Conservation (phyloP, 306 rosid species). For the Myrica gale region DNA sequence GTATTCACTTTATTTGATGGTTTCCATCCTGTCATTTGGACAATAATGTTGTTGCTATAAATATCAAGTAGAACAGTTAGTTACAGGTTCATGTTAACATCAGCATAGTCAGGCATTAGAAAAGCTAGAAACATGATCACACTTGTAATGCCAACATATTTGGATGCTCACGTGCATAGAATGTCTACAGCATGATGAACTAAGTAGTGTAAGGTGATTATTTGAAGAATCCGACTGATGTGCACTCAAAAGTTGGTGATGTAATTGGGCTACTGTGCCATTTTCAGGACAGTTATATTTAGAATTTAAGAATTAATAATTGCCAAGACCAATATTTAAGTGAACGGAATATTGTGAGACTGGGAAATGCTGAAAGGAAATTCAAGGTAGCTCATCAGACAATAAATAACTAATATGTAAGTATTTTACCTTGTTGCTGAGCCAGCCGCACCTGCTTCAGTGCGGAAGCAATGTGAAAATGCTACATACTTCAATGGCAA, state of each 20-base stretch:
- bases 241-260: conserved; percentile 1
- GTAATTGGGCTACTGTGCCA: neutral
- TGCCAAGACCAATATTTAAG: neutral
- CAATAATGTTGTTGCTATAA: too few species aligned
- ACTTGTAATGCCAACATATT: neutral
- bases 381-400: neutral
- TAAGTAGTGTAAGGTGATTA: neutral
- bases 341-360: neutral
- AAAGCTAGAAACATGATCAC: neutral
- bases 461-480: conserved; percentile 92
- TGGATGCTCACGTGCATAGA: neutral
- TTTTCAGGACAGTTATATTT: neutral
- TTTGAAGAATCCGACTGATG: conserved; percentile 4
- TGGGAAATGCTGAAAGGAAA: neutral
- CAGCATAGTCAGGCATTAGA: neutral
- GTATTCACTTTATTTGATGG: neutral
- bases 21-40: neutral
- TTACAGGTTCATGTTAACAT: neutral
- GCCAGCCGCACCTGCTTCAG: conserved; percentile 99
- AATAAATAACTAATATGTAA: conserved; percentile 9
- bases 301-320: neutral
- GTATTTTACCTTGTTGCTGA: conserved; percentile 65
- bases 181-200: neutral
- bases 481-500: conserved; percentile 88
- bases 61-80: neutral